Evolutionary conservation across 208 protist species (phyloP).

Genomic region (Blastocrithidia nonstop): DNA sequence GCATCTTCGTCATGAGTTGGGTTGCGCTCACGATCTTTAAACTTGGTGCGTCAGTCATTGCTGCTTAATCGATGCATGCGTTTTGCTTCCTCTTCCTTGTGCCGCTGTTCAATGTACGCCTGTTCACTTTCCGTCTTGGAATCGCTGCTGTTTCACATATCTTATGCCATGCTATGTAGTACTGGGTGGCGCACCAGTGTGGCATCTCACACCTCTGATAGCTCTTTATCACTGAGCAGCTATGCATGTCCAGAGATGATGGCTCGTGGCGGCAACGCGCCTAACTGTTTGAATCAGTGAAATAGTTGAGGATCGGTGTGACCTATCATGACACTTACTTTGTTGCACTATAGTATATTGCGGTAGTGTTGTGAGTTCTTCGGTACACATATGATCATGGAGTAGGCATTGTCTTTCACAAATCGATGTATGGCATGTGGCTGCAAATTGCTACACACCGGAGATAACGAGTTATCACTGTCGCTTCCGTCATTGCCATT

Average conservation of each 20-base stretch:
- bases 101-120: slow-evolving; percentile 45
- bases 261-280: slow-evolving; percentile 53
- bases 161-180: slow-evolving; percentile 62
- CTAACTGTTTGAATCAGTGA: slow-evolving; percentile 82
- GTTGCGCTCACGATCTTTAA: slow-evolving; percentile 70
- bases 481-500: not conserved
- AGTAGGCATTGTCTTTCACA: slow-evolving; percentile 40
- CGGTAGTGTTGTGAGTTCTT: slow-evolving; percentile 61
- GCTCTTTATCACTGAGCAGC: slow-evolving; percentile 47
- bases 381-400: slow-evolving; percentile 49
- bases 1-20: slow-evolving; percentile 61
- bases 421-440: slow-evolving; percentile 72
- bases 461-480: slow-evolving; percentile 9
- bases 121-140: slow-evolving; percentile 56
- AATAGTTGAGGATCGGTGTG: slow-evolving; percentile 83
- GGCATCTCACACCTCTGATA: slow-evolving; percentile 53
- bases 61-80: slow-evolving; percentile 83
- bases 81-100: slow-evolving; percentile 71
- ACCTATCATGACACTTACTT: slow-evolving; percentile 64
- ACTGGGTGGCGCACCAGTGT: slow-evolving; percentile 62
- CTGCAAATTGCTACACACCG: slow-evolving; percentile 68
- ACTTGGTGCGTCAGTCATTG: slow-evolving; percentile 78
- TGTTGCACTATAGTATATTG: slow-evolving; percentile 43
- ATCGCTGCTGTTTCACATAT: slow-evolving; percentile 66
- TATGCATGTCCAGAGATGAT: slow-evolving; percentile 58